Percentiles rank a stretch among this genome's conserved stretches.
These are phyloP conservation scores for Phytophthora uliginosa DNA, from an alignment of 352 stramenopile genomes.

Conservation along the genomic window DNA sequence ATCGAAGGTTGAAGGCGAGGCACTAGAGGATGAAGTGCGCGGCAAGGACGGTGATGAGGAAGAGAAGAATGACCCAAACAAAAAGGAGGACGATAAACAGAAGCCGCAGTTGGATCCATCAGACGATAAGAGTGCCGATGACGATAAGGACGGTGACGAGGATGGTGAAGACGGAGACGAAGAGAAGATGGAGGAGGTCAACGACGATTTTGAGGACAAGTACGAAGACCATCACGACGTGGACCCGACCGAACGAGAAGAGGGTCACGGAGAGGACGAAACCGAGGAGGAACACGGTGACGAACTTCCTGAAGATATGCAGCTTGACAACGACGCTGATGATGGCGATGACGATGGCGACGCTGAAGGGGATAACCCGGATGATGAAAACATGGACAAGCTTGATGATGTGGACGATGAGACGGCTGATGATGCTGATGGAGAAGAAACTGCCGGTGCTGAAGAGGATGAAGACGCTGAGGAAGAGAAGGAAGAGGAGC, in stretches of 20 bases:
- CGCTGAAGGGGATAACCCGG: constrained; percentile 47
- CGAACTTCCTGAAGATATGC: constrained; percentile 88
- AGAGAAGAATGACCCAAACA: constrained; percentile 71
- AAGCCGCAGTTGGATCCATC: constrained; percentile 63
- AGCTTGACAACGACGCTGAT: constrained; percentile 76
- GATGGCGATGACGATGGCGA: constrained; percentile 52
- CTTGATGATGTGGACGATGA: constrained; percentile 67
- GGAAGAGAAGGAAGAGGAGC: constrained; percentile 78
- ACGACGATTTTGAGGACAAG: constrained; percentile 93
- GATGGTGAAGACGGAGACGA: constrained; percentile 56
- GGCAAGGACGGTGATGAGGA: constrained; percentile 92
- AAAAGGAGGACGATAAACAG: constrained; percentile 56
- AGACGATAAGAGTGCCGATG: constrained; percentile 50
- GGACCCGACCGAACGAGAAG: constrained; percentile 64
- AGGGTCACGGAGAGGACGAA: constrained; percentile 65
- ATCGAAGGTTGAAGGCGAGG: constrained; percentile 81
- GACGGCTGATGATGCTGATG: constrained; percentile 44
- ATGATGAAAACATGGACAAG: constrained; percentile 67
- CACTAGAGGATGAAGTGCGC: constrained; percentile 90
- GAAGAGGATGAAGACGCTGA: constrained; percentile 67
- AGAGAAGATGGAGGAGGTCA: constrained; percentile 87
- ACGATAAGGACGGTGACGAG: constrained; percentile 39
- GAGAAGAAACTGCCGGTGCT: constrained; percentile 44
- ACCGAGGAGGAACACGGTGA: constrained; percentile 73
- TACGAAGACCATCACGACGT: constrained; percentile 83